Evolutionary conservation across 192 early-diverging fungal genomes (phyloP), one percentile per base, ranked within the genome.

Genomic region (Linnemannia exigua): DNA sequence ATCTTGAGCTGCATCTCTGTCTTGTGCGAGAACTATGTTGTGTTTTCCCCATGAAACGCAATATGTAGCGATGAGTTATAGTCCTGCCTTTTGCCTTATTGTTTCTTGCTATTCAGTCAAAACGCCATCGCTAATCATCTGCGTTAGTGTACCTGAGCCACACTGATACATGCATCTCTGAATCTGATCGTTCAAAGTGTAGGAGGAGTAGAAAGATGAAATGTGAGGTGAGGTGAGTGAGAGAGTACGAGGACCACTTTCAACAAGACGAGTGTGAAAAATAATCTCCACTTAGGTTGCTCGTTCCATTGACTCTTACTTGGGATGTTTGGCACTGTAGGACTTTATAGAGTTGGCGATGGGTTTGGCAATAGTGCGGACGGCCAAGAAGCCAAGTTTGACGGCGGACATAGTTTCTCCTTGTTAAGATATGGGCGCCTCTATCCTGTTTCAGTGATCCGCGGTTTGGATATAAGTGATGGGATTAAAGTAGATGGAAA

Each of bases 1-100:
- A 96, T 95, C 82, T 95, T 95, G 79, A 94, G 90, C 67, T 92
- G 94, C 93, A 96, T 96, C 84, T 96, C 95, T n/a, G 93, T 87
- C n/a, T 92, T 88, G 69, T 95, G 94, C 3, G 94, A 90, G 47
- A 86, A 82, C 90, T 93, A 75, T 20, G 9, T 0, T 11, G 41
- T n/a, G n/a, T 44, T 48, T 9, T 63, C 28, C 31, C 58, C n/a
- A 31, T n/a, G 12, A 63, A 31, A n/a, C 35, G 22, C 1, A 14
- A 70, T 17, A 31, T 4, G 38, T 38, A 17, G n/a, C 28, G 20
- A 37, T 71, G 19, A 80, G 67, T 33, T 12, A 38, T 36, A 41
- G 52, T 31, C 35, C 19, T 50, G 28, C 51, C 50, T 20, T 50
- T n/a, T 35, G 7, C 63, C 31, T 16, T 67, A 1, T 12, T 33